A percentile compares a stretch with the other conserved stretches of the same genome.
Evolutionary conservation across 768 basidiomycete species (phyloP).

Genomic region (Suillus ampliporus): DNA sequence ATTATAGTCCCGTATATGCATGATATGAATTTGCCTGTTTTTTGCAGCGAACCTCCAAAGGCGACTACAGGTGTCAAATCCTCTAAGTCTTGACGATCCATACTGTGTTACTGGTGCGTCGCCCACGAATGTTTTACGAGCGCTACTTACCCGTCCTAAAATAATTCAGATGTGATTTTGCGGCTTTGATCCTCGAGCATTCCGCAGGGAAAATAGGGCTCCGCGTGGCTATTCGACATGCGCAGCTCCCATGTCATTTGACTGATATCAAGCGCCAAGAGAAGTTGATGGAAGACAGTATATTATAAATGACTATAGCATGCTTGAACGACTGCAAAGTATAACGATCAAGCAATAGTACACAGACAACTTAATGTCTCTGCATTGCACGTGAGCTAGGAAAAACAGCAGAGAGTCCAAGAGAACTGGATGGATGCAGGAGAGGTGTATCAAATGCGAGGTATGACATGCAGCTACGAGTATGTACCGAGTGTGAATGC

Average conservation of each 20-base stretch:
- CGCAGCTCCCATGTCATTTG: neutral
- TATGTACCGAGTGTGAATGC: conserved; percentile 14
- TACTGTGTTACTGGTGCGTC: neutral
- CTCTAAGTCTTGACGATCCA: conserved; percentile 1
- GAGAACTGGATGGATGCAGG: conserved; percentile 16
- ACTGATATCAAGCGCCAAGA: neutral
- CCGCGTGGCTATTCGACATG: neutral
- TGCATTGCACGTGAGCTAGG: conserved; percentile 12
- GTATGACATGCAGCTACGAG: conserved; percentile 31
- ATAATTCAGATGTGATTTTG: conserved; percentile 7
- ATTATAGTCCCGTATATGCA: neutral
- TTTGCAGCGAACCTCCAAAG: conserved; percentile 27
- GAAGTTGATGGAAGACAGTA: conserved; percentile 1
- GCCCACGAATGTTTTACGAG: neutral
- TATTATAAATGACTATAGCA: conserved; percentile 9
- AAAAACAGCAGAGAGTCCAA: conserved; percentile 23
- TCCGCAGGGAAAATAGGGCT: neutral
- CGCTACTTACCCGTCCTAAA: neutral
- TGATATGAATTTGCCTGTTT: conserved; percentile 6
- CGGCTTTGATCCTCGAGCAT: neutral
- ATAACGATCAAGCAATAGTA: conserved; percentile 3
- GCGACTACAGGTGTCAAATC: neutral
- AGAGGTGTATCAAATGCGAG: conserved; percentile 21
- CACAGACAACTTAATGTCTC: conserved; percentile 9
- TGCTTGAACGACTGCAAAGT: conserved; percentile 1